Base-by-base conservation (phyloP, 1,284 basidiomycete genomes). In the Leccinum insolens region DNA sequence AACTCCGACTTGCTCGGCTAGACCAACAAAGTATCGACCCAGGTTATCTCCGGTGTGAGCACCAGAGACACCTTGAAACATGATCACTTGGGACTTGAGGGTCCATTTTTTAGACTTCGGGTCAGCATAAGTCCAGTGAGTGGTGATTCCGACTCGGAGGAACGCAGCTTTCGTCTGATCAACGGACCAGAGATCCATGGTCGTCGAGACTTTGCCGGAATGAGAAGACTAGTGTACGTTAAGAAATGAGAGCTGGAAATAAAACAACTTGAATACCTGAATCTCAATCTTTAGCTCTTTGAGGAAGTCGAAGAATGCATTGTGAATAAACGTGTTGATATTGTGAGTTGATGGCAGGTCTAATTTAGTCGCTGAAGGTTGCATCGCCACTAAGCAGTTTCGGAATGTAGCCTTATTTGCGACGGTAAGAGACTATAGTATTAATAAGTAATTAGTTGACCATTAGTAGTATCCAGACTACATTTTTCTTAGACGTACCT, bases 281-380 rank as follows among this genome's bases (percentile, higher is more conserved):
- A 49, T 49, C 20, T 49, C 46, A 0, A 20, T 20, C 1, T 11
- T 49, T 4, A 49, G n/a, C 46, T 49, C n/a, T 49, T 49, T 55
- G 52, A 41, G 14, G 57, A 58, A 31, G 15, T 31, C 6, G 5
- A 59, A 2, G 9, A 59, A 59, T 2, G 25, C 28, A 34, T 59
- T 59, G 9, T 31, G 57, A 15, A 59, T 59, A 28, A 59, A 59
- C 1, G 1, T 31, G 5, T 5, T 4, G 9, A 59, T 8, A 59
- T 59, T n/a, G 6, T 59, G 17, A 7, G 57, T 11, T 1, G 0
- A 28, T 7, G 57, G 57, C 31, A 59, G n/a, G 57, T 59, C 57
- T 3, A n/a, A 31, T n/a, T 31, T 31, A 9, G 15, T n/a, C 3
- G 1, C 4, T 0, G 0, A 17, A 9, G 57, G 57, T 11, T 1